Base-by-base conservation (phyloP, 192 early-diverging fungal species). In the Umbelopsis isabellina region DNA sequence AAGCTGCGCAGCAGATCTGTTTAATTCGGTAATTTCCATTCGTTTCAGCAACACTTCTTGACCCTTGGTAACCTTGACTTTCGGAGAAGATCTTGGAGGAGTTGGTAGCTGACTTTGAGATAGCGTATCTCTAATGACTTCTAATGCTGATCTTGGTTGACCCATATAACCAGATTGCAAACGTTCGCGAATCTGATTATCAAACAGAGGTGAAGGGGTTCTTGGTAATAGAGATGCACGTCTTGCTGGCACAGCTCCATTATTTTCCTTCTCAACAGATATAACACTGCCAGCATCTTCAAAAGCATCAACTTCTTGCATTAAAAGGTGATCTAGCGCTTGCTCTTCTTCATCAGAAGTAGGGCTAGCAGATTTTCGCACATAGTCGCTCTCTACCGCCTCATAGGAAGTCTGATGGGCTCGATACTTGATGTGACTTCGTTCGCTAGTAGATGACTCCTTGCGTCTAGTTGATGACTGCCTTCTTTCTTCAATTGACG, bases 291-390 rank as follows among this genome's bases (percentile, higher is more conserved):
- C 55, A 11, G 16, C 55, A 3, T 25, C 27, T 27, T 30, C 55
- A 61, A 61, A 61, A 3, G 55, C 55, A 25, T 61, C 55, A 35
- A 61, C 55, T 25, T 61, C 55, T 35, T 61, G 15, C 55, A 61
- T 18, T 13, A 61, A 35, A 15, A 35, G 5, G 37, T 61, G 55
- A 18, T 61, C 55, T 12, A 61, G 30, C 13, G 55, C 33, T n/a
- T 61, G 27, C 55, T 61, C 27, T 61, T 61, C 55, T 16, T 61
- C 27, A 30, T 37, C 30, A 61, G 27, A 61, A 2, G 3, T 13
- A 1, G 55, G 25, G 30, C 23, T 18, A 5, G 55, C 37, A 6
- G 37, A 6, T 41, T 41, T 41, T 10, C 37, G 5, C 5, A 9
- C 37, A 41, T 41, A 5, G 7, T 41, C 37, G 37, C 10, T 41